Base-by-base conservation (phyloP, 2,329 filamentous ascomycete genomes). In the Allantophomopsis lycopodina region DNA sequence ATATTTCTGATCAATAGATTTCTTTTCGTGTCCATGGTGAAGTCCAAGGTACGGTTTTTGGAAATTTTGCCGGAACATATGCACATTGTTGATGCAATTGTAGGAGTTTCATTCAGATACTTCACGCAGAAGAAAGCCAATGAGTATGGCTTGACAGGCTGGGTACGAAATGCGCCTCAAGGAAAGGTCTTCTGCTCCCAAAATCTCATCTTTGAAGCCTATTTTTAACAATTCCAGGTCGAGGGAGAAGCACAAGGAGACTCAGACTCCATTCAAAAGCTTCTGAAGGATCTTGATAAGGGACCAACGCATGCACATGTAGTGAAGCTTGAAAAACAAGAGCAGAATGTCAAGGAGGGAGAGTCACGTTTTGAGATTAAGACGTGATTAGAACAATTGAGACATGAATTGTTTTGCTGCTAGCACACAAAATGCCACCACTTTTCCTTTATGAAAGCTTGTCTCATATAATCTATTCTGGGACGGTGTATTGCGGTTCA, bases 171-270 rank as follows among this genome's bases (percentile, higher is more conserved):
- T 51, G 73, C 70, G 0, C 50, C 32, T 34, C n/a, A 34, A 15
- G 32, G 32, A 14, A 34, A 34, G 32, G 32, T 17, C 7, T 34
- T 14, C 10, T 5, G 16, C 32, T 14, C 32, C 28, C 28, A 32
- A 32, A 23, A 7, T 5, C n/a, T 37, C 3, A n/a, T 14, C 11
- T 8, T 37, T 30, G 23, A n/a, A 35, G 1, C 6, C 21, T 41
- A 21, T 37, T 32, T 36, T 35, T 40, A n/a, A 14, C 12, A 17
- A 34, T 34, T 14, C 20, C 48, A 94, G 85, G 88, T 96, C 36
- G 76, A 85, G 54, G 89, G 89, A 18, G 88, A 95, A 61, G 87
- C 80, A 5, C 89, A 96, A 56, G 88, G 86, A 21, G 66, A 72
- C 2, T 68, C 77, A 1, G 69, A 75, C 1, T 60, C 69, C 2